phyloP scores from a whole-genome alignment of 352 stramenopile species.

The Peronosclerospora sorghi region DNA sequence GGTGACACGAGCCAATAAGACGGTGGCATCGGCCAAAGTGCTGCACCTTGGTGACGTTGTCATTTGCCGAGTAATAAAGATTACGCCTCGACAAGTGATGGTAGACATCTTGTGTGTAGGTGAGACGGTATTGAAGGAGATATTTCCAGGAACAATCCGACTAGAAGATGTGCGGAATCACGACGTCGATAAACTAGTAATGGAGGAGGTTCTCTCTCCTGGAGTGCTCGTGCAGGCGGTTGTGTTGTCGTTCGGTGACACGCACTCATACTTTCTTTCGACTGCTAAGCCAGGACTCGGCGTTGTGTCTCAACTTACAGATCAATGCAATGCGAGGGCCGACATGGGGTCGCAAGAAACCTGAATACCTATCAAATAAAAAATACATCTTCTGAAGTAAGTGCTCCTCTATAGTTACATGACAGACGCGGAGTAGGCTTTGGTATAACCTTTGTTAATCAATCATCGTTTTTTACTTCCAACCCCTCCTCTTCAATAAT shows the following conservation, averaged over 20 bases:
- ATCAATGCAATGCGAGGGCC: slow-evolving; percentile 21
- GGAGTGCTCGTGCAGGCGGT: slow-evolving; percentile 62
- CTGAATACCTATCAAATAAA: too few species aligned
- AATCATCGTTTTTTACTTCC: slow-evolving; percentile 26
- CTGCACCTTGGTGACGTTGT: slow-evolving; percentile 55
- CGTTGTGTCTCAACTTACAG: slow-evolving; percentile 32
- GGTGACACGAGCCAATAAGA: slow-evolving; percentile 37
- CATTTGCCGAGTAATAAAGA: slow-evolving; percentile 52
- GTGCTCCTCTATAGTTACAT: too few species aligned
- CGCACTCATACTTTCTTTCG: slow-evolving; percentile 77
- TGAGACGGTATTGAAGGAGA: slow-evolving; percentile 63
- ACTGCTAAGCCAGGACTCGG: slow-evolving; percentile 62
- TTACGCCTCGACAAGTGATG: slow-evolving; percentile 61
- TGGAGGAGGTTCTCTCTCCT: slow-evolving; percentile 66
- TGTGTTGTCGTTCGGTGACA: slow-evolving; percentile 80
- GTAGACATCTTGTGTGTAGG: slow-evolving; percentile 68
- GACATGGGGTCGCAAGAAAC: slow-evolving; percentile 27
- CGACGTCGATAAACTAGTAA: slow-evolving; percentile 71
- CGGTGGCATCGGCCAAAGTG: slow-evolving; percentile 59
- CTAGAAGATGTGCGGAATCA: slow-evolving; percentile 70
- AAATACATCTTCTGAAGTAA: too few species aligned
- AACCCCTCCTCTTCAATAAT: slow-evolving; percentile 39
- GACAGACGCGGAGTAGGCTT: not conserved
- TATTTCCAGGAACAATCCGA: slow-evolving; percentile 68
- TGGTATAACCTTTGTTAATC: not conserved